Percentiles rank a stretch among this genome's conserved stretches.
Evolutionary conservation across 495 filamentous ascomycete genomes (phyloP).

Genomic region (Polyplosphaeria fusca): DNA sequence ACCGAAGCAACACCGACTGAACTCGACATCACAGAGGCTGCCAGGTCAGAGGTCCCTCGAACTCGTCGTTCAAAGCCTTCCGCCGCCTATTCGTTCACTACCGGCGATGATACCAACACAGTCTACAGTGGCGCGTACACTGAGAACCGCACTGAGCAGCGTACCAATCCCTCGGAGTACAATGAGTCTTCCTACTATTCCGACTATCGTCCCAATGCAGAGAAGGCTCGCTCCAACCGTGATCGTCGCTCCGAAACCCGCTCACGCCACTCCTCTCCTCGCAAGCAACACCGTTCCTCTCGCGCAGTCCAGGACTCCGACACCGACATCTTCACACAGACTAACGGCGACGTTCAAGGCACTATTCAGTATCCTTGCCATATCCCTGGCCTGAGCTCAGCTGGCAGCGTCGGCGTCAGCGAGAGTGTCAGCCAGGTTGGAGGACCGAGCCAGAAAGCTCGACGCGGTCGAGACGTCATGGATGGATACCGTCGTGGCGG

Average conservation of each 20-base stretch:
- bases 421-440: conserved; percentile 39
- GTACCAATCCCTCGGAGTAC: conserved; percentile 28
- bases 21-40: conserved; percentile 3
- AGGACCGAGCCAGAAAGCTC: conserved; percentile 21
- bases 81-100: conserved; percentile 40
- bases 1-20: conserved; percentile 25
- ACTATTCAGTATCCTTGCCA: conserved; percentile 79
- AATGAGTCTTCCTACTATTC: conserved; percentile 36
- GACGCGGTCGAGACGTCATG: conserved; percentile 32
- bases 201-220: conserved; percentile 35
- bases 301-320: conserved; percentile 3
- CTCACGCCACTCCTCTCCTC: conserved; percentile 26
- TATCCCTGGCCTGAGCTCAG: conserved; percentile 67
- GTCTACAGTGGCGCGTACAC: conserved; percentile 29
- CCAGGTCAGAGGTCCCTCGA: neutral
- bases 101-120: conserved; percentile 36
- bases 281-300: conserved; percentile 30
- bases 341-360: conserved; percentile 58
- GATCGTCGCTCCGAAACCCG: conserved; percentile 3
- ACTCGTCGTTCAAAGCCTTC: conserved; percentile 31
- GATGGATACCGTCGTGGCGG: conserved; percentile 50
- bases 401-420: conserved; percentile 43
- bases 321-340: conserved; percentile 40
- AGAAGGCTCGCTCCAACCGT: conserved; percentile 12
- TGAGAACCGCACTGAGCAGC: conserved; percentile 7